A percentile compares a stretch with the other conserved stretches of the same genome.
Conservation (phyloP, 805 yeast genomes). For the Sugiyamaella lignohabitans region DNA sequence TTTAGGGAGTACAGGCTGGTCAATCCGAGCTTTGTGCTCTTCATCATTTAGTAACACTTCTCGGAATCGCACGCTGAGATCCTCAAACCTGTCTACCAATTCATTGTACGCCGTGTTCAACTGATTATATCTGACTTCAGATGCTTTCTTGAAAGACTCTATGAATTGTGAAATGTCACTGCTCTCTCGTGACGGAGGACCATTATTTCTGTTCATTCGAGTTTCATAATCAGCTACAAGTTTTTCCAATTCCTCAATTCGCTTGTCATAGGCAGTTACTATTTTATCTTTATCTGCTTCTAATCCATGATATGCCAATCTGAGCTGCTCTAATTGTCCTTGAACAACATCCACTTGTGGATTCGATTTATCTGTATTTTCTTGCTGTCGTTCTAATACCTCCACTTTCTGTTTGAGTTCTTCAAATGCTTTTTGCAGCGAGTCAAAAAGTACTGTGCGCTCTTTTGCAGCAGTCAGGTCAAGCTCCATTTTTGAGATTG, state of each 20-base stretch:
- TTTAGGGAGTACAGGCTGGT: constrained; percentile 10
- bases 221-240: constrained; percentile 12
- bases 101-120: constrained; percentile 27
- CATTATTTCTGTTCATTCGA: constrained; percentile 4
- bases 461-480: constrained; percentile 2
- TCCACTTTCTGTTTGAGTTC: constrained; percentile 1
- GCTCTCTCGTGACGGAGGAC: neutral
- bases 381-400: neutral
- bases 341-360: neutral
- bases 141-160: constrained; percentile 13
- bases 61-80: constrained; percentile 24
- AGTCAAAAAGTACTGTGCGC: neutral
- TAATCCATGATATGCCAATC: constrained; percentile 8
- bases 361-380: neutral
- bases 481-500: constrained; percentile 24
- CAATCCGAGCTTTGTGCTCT: constrained; percentile 18
- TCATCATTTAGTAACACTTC: constrained; percentile 23
- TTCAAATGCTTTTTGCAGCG: neutral
- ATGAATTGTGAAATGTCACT: constrained; percentile 13
- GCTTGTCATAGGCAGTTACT: constrained; percentile 8
- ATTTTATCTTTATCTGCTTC: constrained; percentile 13
- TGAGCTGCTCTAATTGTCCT: neutral
- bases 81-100: constrained; percentile 22
- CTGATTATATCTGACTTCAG: constrained; percentile 19
- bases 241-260: constrained; percentile 12